Conservation (phyloP, 768 basidiomycete genomes). For the Mycena polygramma region DNA sequence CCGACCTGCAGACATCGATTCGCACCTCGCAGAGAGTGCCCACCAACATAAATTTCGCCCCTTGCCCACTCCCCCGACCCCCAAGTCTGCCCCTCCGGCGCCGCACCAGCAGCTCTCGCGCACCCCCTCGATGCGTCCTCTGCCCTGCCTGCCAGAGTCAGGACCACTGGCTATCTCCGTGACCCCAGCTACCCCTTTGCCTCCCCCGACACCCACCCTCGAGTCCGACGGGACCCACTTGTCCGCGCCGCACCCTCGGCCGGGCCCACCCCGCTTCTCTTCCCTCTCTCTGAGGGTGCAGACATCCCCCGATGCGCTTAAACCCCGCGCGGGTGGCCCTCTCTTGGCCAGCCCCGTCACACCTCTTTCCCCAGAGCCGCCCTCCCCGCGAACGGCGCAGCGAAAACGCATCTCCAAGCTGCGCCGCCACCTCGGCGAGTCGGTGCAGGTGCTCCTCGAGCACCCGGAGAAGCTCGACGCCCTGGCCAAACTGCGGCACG, state of each 20-base stretch:
- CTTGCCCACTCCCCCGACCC: slow-evolving; percentile 32
- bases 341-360: slow-evolving; percentile 10
- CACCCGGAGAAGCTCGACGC: slow-evolving; percentile 16
- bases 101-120: slow-evolving; percentile 17
- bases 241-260: slow-evolving; percentile 8
- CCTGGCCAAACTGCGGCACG: slow-evolving; percentile 15
- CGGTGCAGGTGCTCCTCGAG: slow-evolving; percentile 37
- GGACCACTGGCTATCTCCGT: slow-evolving; percentile 16
- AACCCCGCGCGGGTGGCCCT: neutral
- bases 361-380: slow-evolving; percentile 35
- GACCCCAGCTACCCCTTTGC: slow-evolving; percentile 27
- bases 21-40: slow-evolving; percentile 25
- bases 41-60: slow-evolving; percentile 29
- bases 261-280: slow-evolving; percentile 15
- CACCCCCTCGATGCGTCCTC: slow-evolving; percentile 23
- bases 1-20: slow-evolving; percentile 27
- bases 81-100: slow-evolving; percentile 26
- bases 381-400: slow-evolving; percentile 40
- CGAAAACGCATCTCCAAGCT: slow-evolving; percentile 41
- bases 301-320: slow-evolving; percentile 22
- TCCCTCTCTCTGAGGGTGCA: slow-evolving; percentile 27
- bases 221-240: slow-evolving; percentile 4
- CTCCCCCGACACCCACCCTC: slow-evolving; percentile 20
- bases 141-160: slow-evolving; percentile 30
- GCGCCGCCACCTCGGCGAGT: slow-evolving; percentile 45